A percentile compares a stretch with the other conserved stretches of the same genome.
Conservation (phyloP, 1,284 basidiomycete genomes). For the Trichosporon sp. region DNA sequence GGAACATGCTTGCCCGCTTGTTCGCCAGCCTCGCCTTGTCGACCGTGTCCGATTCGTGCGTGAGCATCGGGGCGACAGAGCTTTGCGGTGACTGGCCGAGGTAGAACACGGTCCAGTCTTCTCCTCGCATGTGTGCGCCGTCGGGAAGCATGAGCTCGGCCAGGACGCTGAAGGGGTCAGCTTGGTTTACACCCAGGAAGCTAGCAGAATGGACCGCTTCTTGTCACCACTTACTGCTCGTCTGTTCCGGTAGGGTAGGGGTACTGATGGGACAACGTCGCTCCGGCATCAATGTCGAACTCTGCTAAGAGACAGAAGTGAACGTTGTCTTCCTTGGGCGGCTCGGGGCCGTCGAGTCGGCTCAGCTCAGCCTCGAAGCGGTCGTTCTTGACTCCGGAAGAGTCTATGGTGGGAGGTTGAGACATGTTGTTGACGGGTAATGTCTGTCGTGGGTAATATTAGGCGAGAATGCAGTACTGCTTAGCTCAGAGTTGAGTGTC, state of each 20-base stretch:
- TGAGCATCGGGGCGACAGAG: slow-evolving; percentile 73
- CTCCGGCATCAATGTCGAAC: slow-evolving; percentile 89
- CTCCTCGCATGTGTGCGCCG: slow-evolving; percentile 85
- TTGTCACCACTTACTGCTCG: slow-evolving; percentile 65
- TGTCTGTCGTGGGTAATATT: background rate
- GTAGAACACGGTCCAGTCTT: slow-evolving; percentile 99
- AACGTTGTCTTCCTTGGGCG: slow-evolving; percentile 58
- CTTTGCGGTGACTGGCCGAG: slow-evolving; percentile 86
- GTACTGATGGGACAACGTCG: slow-evolving; percentile 86
- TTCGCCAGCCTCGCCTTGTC: slow-evolving; percentile 17
- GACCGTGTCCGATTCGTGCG: slow-evolving; percentile 31
- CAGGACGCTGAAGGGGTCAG: slow-evolving; percentile 58
- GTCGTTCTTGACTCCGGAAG: slow-evolving; percentile 7
- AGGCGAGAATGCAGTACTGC: no score
- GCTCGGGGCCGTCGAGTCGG: slow-evolving; percentile 6
- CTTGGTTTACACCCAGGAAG: no score
- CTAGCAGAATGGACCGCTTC: background rate
- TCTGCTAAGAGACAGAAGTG: slow-evolving; percentile 89
- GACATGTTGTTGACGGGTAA: background rate
- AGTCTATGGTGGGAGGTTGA: background rate
- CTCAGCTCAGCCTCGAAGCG: slow-evolving; percentile 21
- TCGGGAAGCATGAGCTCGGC: slow-evolving; percentile 98
- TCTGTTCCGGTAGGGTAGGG: slow-evolving; percentile 85
- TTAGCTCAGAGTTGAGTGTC: background rate
- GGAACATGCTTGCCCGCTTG: slow-evolving; percentile 21